Evolutionary conservation across 192 early-diverging fungal genomes (phyloP).

Genomic region (Coemansia sp.): DNA sequence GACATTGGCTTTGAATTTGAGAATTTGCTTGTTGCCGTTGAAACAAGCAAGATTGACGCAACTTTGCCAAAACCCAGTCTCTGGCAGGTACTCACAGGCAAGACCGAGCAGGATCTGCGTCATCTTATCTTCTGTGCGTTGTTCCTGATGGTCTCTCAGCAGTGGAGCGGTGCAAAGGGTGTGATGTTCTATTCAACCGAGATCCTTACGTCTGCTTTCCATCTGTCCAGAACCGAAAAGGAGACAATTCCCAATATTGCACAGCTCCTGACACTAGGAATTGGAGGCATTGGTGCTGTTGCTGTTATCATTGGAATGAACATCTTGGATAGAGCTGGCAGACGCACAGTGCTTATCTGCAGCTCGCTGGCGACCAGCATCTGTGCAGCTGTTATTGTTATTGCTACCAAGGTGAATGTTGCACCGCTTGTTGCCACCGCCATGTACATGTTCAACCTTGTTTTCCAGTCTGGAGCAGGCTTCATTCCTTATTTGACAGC

Average conservation of each 20-base stretch:
- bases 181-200: slow-evolving; percentile 85
- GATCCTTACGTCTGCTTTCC: slow-evolving; percentile 63
- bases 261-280: slow-evolving; percentile 74
- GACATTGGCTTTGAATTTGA: slow-evolving; percentile 61
- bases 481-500: slow-evolving; percentile 83
- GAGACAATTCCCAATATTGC: slow-evolving; percentile 60
- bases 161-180: slow-evolving; percentile 89
- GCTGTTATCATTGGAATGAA: slow-evolving; percentile 73
- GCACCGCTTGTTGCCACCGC: slow-evolving; percentile 60
- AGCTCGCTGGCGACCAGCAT: slow-evolving; percentile 64
- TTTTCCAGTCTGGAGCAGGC: slow-evolving; percentile 83
- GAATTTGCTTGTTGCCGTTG: slow-evolving; percentile 57
- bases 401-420: slow-evolving; percentile 63
- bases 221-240: slow-evolving; percentile 31
- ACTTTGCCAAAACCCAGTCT: slow-evolving; percentile 36
- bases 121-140: slow-evolving; percentile 66
- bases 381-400: slow-evolving; percentile 57
- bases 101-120: slow-evolving; percentile 56
- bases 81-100: slow-evolving; percentile 49
- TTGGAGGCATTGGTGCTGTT: slow-evolving; percentile 72
- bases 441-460: slow-evolving; percentile 71
- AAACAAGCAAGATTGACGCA: slow-evolving; percentile 8
- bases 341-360: slow-evolving; percentile 64
- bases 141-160: slow-evolving; percentile 77
- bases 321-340: slow-evolving; percentile 75